Evolutionary conservation across 2,329 filamentous ascomycete genomes (phyloP), one percentile per base, ranked within the genome.

Genomic region (Fusarium armeniacum): DNA sequence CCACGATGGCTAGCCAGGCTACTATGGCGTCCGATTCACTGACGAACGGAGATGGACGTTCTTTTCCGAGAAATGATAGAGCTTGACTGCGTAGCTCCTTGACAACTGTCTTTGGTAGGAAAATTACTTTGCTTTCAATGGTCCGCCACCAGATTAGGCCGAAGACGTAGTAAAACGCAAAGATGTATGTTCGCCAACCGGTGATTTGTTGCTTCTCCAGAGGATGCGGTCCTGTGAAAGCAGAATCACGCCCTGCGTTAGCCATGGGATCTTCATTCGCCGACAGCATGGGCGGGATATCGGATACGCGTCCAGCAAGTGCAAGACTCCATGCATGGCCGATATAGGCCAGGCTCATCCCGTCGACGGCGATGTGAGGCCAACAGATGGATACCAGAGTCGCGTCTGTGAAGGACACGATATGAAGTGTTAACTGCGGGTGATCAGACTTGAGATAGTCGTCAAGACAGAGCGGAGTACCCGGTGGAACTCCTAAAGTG

Each of bases 361-460:
- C 56, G 28, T 67, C 64, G 1, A 53, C 52, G 20, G 56, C 35
- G 20, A 54, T 54, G 10, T 66, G 64, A 3, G 62, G 52, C 62
- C 62, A 65, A 7, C 55, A 67, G 3, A 67, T 33, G 3, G 62
- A 65, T 5, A 67, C 51, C 26, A 67, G 57, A n/a, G 64, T 62
- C 12, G 45, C 62, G 8, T 66, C 57, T 4, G 46, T 62, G 30
- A 66, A 66, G 13, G 45, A 53, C 3, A 62, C 56, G 8, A 67
- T 33, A 28, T 67, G 51, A 4, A 67, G 41, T 5, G 62, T 61
- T 22, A 67, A 24, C 10, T 65, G 62, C 5, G 64, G 64, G 12
- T 35, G 33, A 3, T 66, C 62, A 1, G 61, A 57, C 28, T 54
- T 41, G 12, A 66, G 22, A 15, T 61, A 65, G 13, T 66, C 62